Evolutionary conservation across 2,329 filamentous ascomycete genomes (phyloP).

Genomic region (Aspergillus calidoustus): DNA sequence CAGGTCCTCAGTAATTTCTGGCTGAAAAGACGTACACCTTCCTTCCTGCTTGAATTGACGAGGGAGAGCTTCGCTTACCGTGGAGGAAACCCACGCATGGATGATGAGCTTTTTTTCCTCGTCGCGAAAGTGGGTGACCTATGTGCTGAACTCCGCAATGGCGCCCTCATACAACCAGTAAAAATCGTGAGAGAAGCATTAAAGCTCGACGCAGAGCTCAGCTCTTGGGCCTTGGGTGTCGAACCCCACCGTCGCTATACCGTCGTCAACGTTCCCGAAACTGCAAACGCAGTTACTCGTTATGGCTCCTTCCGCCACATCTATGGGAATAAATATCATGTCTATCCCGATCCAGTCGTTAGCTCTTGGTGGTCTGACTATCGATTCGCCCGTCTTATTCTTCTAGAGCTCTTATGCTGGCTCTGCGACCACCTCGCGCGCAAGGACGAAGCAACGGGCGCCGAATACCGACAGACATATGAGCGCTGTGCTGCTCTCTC

Average conservation of each 20-base stretch:
- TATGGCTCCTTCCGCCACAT: conserved; percentile 1
- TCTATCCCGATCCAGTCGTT: conserved; percentile 24
- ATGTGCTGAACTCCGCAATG: conserved; percentile 10
- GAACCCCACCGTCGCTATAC: conserved; percentile 20
- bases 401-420: conserved; percentile 20
- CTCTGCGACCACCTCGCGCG: conserved; percentile 1
- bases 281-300: not conserved
- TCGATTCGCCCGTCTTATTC: conserved; percentile 28
- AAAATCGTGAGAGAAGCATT: conserved; percentile 16
- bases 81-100: not conserved
- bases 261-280: conserved; percentile 6
- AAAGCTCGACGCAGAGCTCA: conserved; percentile 21
- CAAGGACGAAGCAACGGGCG: not conserved
- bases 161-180: not conserved
- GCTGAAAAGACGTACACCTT: conserved; percentile 16
- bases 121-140: conserved; percentile 21
- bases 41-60: conserved; percentile 17
- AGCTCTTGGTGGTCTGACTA: conserved; percentile 30
- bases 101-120: conserved; percentile 22
- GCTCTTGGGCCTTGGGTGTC: conserved; percentile 21
- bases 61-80: conserved; percentile 7
- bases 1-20: conserved; percentile 21
- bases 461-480: conserved; percentile 8
- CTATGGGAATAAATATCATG: conserved; percentile 24
- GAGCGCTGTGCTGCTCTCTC: conserved; percentile 6